Evolutionary conservation across 192 early-diverging fungal species (phyloP).

Genomic region (Chytriomyces confervae): DNA sequence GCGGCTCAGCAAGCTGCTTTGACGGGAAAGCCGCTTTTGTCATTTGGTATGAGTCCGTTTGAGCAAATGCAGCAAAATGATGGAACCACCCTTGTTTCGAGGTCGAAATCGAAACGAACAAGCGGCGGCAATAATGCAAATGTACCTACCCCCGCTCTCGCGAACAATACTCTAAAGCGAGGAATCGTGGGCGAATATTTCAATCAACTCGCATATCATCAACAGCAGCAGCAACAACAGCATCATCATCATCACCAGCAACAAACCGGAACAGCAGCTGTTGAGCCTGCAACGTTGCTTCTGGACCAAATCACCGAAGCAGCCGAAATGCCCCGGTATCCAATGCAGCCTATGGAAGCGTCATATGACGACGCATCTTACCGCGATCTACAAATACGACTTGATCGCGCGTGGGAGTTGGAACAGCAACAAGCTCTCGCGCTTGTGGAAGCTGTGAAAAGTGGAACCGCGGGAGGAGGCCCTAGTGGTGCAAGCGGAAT

Average conservation of each 20-base stretch:
- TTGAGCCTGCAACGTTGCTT: neutral
- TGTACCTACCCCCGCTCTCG: neutral
- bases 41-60: neutral
- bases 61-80: neutral
- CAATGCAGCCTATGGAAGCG: neutral
- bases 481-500: neutral
- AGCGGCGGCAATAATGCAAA: neutral
- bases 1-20: neutral
- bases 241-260: neutral
- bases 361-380: conserved; percentile 21
- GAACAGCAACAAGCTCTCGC: neutral
- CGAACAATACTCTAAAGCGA: too few relatives aligned
- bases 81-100: neutral
- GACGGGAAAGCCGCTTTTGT: conserved; percentile 17
- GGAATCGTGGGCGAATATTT: too few relatives aligned
- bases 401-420: conserved; percentile 24
- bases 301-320: conserved; percentile 19
- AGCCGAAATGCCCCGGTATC: conserved; percentile 7
- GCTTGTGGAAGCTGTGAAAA: neutral
- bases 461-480: neutral
- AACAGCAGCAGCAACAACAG: neutral
- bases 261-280: neutral
- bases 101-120: neutral
- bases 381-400: neutral
- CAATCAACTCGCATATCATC: neutral